A percentile compares a stretch with the other conserved stretches of the same genome.
phyloP scores from a whole-genome alignment of 768 basidiomycete genomes.

The Rubroboletus pulcherrimus region DNA sequence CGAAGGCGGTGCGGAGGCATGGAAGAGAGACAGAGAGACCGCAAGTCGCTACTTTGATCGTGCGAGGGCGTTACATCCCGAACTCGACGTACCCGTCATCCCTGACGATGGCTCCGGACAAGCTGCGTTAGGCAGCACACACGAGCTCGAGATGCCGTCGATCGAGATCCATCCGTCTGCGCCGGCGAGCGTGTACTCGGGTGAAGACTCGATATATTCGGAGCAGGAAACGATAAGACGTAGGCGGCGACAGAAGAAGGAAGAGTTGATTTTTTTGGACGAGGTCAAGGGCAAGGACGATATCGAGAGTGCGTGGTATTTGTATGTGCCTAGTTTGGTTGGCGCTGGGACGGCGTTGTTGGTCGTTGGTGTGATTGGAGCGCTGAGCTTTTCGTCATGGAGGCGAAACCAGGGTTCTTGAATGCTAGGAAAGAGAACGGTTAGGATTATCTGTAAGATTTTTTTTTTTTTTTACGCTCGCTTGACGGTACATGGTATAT shows the following conservation, averaged over 20 bases:
- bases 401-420: conserved; percentile 63
- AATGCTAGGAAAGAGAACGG: neutral
- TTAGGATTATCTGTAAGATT: conserved; percentile 4
- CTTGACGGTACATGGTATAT: conserved; percentile 12
- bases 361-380: conserved; percentile 75
- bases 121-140: conserved; percentile 22
- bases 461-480: neutral
- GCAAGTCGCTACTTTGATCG: conserved; percentile 72
- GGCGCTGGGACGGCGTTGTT: conserved; percentile 82
- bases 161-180: conserved; percentile 44
- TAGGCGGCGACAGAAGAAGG: conserved; percentile 53
- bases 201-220: conserved; percentile 27
- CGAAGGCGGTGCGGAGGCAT: conserved; percentile 63
- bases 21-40: conserved; percentile 70
- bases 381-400: conserved; percentile 68
- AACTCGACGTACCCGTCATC: conserved; percentile 66
- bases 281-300: conserved; percentile 48
- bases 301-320: conserved; percentile 72
- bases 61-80: conserved; percentile 55
- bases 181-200: conserved; percentile 27
- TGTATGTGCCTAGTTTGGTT: conserved; percentile 74
- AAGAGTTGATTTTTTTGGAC: conserved; percentile 47
- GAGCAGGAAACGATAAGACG: conserved; percentile 33
- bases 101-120: conserved; percentile 42
- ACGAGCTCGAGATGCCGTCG: conserved; percentile 66